Base-by-base conservation (phyloP, 108 stramenopile genomes). In the Nitzschia palea region DNA sequence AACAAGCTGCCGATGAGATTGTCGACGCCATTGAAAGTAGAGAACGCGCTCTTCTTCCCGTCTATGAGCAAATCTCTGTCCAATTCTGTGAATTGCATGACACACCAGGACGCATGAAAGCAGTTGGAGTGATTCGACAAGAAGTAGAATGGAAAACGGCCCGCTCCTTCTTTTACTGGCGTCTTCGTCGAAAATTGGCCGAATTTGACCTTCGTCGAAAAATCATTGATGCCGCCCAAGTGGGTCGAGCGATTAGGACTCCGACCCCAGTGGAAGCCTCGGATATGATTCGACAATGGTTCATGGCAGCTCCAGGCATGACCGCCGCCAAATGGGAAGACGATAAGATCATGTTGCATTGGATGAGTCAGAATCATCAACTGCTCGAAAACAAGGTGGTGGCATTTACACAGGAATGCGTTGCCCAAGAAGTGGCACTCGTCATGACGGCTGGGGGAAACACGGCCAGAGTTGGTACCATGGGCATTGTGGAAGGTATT, bases 51-150 rank as follows among this genome's bases (percentile, higher is more conserved):
- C 80, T 99, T 25, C 74, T 92, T 31, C 95, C 95, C 20, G 88
- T 97, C 8, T 99, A 96, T 80, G 82, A 87, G 29, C 95, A 98
- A 72, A 93, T 99, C 60, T 82, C 98, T 20, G 97, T 98, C 15
- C 95, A 97, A 62, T 99, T 99, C 80, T 98, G 97, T 28, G 99
- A 99, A 70, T 79, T 99, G 29, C 99, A 99, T 70, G 99, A 99
- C 67, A 98, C 97, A 34, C 98, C 99, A 29, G 99, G 98, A 20
- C 85, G 99, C 14, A 99, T 99, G 99, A 83, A 93, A 76, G 97
- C 98, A 51, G 97, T 96, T 63, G 98, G 98, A 47, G 98, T 97
- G 4, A 98, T 99, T 74, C 68, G 96, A 47, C 67, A 81, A 32
- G 82, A 86, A 30, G 95, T 99, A 5, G 92, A 93, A 70, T 99